Evolutionary conservation across 768 basidiomycete genomes (phyloP).

Genomic region (Collybia sordida): DNA sequence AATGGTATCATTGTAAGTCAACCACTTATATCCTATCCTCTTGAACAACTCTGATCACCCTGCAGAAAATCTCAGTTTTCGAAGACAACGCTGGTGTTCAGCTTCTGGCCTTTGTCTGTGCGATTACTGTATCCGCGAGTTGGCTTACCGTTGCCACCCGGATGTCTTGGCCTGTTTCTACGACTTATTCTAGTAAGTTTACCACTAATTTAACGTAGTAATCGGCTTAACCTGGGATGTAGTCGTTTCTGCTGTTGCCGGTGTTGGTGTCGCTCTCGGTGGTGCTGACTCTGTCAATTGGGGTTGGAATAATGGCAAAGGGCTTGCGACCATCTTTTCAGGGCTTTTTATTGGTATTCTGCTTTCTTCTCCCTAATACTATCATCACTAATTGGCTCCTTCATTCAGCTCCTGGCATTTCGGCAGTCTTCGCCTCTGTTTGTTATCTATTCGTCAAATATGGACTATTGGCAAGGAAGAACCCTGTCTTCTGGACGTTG

Average conservation of each 20-base stretch:
- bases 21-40: not conserved
- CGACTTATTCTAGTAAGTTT: slow-evolving; percentile 21
- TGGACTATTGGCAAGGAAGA: slow-evolving; percentile 20
- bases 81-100: slow-evolving; percentile 25
- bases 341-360: slow-evolving; percentile 20
- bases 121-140: slow-evolving; percentile 20
- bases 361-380: too few species aligned
- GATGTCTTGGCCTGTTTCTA: slow-evolving; percentile 26
- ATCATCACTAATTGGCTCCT: not conserved
- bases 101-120: slow-evolving; percentile 25
- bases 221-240: not conserved
- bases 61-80: slow-evolving; percentile 19
- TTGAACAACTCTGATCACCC: not conserved
- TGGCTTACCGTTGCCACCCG: slow-evolving; percentile 26
- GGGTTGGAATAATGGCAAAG: slow-evolving; percentile 27
- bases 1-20: slow-evolving; percentile 26
- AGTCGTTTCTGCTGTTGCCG: slow-evolving; percentile 23
- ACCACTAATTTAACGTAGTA: not conserved
- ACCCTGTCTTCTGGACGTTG: slow-evolving; percentile 19
- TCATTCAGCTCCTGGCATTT: slow-evolving; percentile 14
- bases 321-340: slow-evolving; percentile 25
- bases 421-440: slow-evolving; percentile 20
- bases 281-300: slow-evolving; percentile 21
- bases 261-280: slow-evolving; percentile 24
- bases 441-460: slow-evolving; percentile 23